phyloP scores from a whole-genome alignment of 2,329 filamentous ascomycete genomes.

The Alternaria tenuissima region DNA sequence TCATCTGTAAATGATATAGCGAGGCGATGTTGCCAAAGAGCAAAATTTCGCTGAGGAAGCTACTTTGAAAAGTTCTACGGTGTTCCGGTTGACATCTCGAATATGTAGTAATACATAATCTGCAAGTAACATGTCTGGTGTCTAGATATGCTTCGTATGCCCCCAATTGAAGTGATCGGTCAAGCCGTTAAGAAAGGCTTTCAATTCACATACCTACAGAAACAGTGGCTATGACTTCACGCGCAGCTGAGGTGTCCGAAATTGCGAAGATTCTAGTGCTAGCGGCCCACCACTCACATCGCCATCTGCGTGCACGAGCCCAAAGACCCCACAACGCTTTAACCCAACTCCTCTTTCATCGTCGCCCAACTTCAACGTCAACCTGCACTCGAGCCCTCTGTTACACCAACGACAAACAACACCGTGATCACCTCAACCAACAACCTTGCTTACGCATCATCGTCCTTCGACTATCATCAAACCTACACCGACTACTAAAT shows the following conservation, averaged over 20 bases:
- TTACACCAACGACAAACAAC: conserved; percentile 14
- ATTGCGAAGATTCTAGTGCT: conserved; percentile 21
- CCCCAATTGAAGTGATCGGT: not conserved
- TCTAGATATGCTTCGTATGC: not conserved
- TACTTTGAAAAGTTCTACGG: conserved; percentile 46
- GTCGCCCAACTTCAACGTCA: conserved; percentile 20
- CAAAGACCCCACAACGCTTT: conserved; percentile 15
- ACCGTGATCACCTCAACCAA: conserved; percentile 3
- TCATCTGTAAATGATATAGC: conserved; percentile 40
- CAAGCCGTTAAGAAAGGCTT: not conserved
- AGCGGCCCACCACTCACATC: conserved; percentile 6
- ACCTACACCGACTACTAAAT: conserved; percentile 4
- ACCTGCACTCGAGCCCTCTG: conserved; percentile 7
- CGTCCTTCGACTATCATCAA: not conserved
- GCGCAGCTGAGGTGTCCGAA: conserved; percentile 13
- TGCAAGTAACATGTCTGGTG: not conserved
- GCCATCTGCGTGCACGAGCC: conserved; percentile 16
- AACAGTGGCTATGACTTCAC: not conserved
- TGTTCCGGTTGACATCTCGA: conserved; percentile 27
- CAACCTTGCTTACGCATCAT: not conserved
- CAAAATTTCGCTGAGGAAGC: conserved; percentile 46
- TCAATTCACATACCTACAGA: not conserved
- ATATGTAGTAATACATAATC: conserved; percentile 19
- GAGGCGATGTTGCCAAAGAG: conserved; percentile 38
- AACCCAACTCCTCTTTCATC: conserved; percentile 29